Base-by-base conservation (phyloP, 1,284 basidiomycete genomes). In the Ustilago crameri region DNA sequence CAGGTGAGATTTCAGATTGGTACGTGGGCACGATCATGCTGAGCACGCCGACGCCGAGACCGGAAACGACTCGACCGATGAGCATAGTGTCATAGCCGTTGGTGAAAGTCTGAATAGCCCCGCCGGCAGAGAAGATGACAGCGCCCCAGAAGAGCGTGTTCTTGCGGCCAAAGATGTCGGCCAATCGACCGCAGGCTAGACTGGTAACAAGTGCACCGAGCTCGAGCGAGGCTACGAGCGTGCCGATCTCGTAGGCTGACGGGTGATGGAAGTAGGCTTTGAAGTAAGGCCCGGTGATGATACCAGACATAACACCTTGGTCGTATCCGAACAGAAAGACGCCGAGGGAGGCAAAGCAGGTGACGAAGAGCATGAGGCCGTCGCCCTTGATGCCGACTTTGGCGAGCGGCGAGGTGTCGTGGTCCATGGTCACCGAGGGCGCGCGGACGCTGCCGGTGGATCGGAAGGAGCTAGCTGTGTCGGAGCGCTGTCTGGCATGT, bases 1-100 rank as follows among this genome's bases (percentile, higher is more conserved):
- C 92, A 15, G 95, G 94, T 2, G 93, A 95, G 50, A 98, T 93
- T 86, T 98, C 95, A 75, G 91, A 92, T 85, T 97, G 95, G 84
- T 97, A 98, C 64, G 97, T 96, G 7, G 95, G 95, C 22, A 98
- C 95, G 68, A 97, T 93, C 62, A 95, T 97, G 48, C 64, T 68
- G 49, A 98, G 86, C 71, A 97, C 87, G 14, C 95, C 95, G 14
- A 98, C 95, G 15, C 95, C 95, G 76, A 93, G 93, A 2, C 95
- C 95, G 66, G 91, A 92, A 58, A 95, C 86, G 45, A 98, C 86
- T 40, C 95, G 88, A 14, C 95, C 95, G 8, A 93, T 65, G 40
- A 96, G 88, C 94, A 98, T 98, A 49, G 87, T 86, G 81, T 86
- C 87, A 84, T 92, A 96, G 3, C 94, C 93, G 4, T 85, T 86